Conservation (phyloP, 2,329 filamentous ascomycete genomes). For the Alternaria solani region DNA sequence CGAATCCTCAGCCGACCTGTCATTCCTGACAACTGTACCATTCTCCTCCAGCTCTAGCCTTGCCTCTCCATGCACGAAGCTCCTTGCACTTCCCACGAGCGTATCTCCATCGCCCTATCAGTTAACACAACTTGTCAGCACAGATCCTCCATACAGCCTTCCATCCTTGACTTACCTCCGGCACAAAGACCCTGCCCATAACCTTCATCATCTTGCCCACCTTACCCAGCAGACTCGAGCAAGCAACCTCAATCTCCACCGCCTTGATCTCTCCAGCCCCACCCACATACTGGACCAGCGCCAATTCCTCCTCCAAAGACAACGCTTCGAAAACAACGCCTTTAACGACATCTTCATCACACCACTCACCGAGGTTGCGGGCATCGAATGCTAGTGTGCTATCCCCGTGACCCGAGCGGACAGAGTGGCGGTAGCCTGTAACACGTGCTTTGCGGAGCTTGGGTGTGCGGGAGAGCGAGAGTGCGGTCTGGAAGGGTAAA, state of each 20-base stretch:
- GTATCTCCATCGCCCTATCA: not conserved
- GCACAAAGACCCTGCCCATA: not conserved
- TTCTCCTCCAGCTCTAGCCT: not conserved
- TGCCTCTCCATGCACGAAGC: not conserved
- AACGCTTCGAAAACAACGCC: slow-evolving; percentile 4
- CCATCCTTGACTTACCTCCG: not conserved
- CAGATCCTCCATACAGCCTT: too few relatives aligned
- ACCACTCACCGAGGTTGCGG: not conserved
- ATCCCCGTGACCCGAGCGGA: not conserved
- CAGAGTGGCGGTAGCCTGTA: not conserved
- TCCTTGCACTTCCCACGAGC: not conserved
- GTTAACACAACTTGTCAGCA: not conserved
- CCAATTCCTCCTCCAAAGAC: not conserved
- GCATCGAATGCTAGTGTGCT: not conserved
- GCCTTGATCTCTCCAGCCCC: not conserved
- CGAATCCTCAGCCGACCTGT: not conserved
- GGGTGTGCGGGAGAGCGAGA: not conserved
- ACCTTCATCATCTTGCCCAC: not conserved
- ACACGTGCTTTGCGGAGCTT: slow-evolving; percentile 11
- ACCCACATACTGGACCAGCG: not conserved
- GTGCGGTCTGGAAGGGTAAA: not conserved
- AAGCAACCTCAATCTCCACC: not conserved
- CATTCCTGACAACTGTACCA: not conserved
- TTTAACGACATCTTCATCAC: not conserved
- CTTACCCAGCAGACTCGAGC: not conserved